Evolutionary conservation across 768 basidiomycete species (phyloP), one percentile per base, ranked within the genome.

Genomic region (Russula brevipes): DNA sequence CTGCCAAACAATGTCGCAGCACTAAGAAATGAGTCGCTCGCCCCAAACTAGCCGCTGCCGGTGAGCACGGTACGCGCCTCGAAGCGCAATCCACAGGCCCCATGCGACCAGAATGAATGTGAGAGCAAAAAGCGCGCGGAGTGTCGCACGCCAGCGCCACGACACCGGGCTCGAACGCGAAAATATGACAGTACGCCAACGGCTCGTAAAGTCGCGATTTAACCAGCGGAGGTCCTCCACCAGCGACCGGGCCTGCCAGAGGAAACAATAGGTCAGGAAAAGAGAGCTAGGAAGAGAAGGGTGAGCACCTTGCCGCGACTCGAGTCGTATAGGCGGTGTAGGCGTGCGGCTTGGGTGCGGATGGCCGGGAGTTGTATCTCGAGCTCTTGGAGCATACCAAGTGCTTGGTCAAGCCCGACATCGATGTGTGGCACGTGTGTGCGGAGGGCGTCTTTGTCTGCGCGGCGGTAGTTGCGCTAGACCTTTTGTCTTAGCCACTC

Each of bases 31-130:
- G 64, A 91, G 76, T 59, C 84, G 81, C 70, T 89, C 88, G 59
- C 89, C 89, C 88, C 88, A 91, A 10, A 91, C 83, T n/a, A 90
- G 80, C 51, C 87, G 77, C 69, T 88, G 84, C 68, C 87, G 79
- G 72, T 91, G 87, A 35, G 89, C 89, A 41, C 86, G 78, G 64
- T 88, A 87, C 33, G 83, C 88, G 41, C 89, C 89, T 39, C 78
- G 76, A 30, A 88, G 72, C 0, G 83, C 82, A 36, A 86, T 80
- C 82, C 81, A 87, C 38, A 80, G 74, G 41, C 80, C 75, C 72
- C 85, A 86, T 17, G 80, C 73, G 60, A 87, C 70, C 69, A 89
- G 80, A 5, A 82, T 74, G 64, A 89, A 89, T 12, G 85, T 72
- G 14, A 65, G 41, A 3, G 31, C 54, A 45, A 57, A 65, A 45